phyloP scores from a whole-genome alignment of 306 rosid species.

The Fagus sylvatica region DNA sequence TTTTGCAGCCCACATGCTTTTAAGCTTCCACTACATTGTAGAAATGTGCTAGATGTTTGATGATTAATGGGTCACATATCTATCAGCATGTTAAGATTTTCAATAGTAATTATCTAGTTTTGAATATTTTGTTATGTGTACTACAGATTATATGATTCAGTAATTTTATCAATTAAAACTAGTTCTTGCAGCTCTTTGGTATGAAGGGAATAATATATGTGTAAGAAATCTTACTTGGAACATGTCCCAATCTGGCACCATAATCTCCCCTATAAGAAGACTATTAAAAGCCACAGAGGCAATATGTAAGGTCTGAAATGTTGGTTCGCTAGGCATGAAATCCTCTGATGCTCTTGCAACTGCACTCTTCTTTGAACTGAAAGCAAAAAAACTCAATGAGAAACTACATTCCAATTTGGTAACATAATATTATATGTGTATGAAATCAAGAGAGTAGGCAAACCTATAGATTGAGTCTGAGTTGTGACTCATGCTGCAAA shows the following conservation, averaged over 20 bases:
- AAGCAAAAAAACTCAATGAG: conserved; percentile 8
- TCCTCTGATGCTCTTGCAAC: conserved; percentile 69
- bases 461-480: conserved; percentile 64
- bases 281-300: conserved; percentile 75
- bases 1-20: neutral
- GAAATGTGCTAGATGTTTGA: neutral
- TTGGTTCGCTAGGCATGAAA: conserved; percentile 73
- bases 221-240: conserved; percentile 49
- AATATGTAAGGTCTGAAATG: conserved; percentile 66
- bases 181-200: neutral
- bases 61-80: neutral
- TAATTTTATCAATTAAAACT: conserved; percentile 1
- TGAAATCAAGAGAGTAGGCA: neutral
- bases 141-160: neutral
- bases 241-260: conserved; percentile 82
- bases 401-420: conserved; percentile 2
- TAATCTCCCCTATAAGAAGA: conserved; percentile 66
- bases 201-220: conserved; percentile 3
- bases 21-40: neutral
- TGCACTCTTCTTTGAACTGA: conserved; percentile 63
- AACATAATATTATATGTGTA: neutral
- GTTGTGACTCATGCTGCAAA: conserved; percentile 63
- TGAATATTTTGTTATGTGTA: neutral
- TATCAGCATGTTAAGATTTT: neutral
- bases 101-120: too few relatives aligned